Conservation (phyloP, 2,329 filamentous ascomycete genomes). For the Hirsutella thompsonii region DNA sequence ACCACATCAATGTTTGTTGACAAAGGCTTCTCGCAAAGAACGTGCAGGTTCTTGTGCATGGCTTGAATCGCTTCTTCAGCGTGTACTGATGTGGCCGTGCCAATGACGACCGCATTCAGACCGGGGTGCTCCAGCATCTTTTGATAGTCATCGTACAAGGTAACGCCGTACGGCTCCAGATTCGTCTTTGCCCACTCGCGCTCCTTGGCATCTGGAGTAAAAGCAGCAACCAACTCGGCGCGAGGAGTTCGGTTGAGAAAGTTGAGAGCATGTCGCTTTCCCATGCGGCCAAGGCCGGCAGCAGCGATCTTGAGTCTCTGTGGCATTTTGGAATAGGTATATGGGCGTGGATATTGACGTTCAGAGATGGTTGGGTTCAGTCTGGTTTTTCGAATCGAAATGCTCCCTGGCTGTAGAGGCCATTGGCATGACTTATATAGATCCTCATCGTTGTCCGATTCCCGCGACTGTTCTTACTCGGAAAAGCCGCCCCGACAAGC, state of each 20-base stretch:
- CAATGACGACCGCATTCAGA: conserved; percentile 25
- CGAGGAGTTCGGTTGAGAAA: conserved; percentile 30
- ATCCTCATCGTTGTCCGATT: no score
- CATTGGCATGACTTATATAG: no score
- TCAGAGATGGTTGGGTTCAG: no score
- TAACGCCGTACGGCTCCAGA: conserved; percentile 28
- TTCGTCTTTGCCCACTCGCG: conserved; percentile 29
- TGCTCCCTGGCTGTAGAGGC: no score
- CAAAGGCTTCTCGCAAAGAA: conserved; percentile 46
- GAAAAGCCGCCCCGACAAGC: no score
- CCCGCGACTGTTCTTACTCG: no score
- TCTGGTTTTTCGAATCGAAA: no score
- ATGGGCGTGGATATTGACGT: no score
- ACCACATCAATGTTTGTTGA: conserved; percentile 45
- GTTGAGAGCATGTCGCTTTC: conserved; percentile 34
- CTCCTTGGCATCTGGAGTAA: conserved; percentile 29
- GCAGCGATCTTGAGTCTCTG: conserved; percentile 25
- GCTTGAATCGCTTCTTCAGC: conserved; percentile 42
- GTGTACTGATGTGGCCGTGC: conserved; percentile 36
- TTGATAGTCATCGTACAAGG: conserved; percentile 29
- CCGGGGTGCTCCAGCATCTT: conserved; percentile 28
- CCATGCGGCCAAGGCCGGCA: conserved; percentile 39
- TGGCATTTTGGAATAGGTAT: no score
- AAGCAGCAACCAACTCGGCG: conserved; percentile 35
- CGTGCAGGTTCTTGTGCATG: conserved; percentile 38